These are phyloP conservation scores for Diaporthe sp. DNA, from an alignment of 2,329 filamentous ascomycete genomes.

Conservation along the genomic window DNA sequence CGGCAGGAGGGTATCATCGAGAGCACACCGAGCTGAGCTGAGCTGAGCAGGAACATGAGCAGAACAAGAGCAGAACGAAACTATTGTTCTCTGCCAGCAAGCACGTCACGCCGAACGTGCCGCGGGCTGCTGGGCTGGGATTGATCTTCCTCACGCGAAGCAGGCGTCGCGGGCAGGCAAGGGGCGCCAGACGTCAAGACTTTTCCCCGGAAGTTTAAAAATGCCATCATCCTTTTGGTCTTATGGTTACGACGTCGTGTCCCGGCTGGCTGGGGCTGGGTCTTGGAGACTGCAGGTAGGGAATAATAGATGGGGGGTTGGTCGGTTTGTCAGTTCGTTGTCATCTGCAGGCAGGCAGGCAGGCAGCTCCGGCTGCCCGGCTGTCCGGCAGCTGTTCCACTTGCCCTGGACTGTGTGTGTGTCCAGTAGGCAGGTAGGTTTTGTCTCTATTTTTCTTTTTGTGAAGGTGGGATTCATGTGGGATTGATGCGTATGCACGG, in stretches of 20 bases:
- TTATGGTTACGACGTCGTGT: slow-evolving; percentile 8
- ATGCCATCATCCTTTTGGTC: background rate
- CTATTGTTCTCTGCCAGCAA: too few species aligned
- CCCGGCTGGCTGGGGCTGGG: slow-evolving; percentile 7
- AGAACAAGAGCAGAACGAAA: too few species aligned
- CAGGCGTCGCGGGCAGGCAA: background rate
- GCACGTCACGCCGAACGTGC: too few species aligned
- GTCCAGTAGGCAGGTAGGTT: background rate
- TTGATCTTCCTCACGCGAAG: too few species aligned
- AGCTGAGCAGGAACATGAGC: too few species aligned
- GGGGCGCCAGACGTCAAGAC: background rate
- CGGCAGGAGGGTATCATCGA: background rate
- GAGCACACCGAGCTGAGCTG: background rate
- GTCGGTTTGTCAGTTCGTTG: slow-evolving; percentile 4
- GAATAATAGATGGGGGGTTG: too few species aligned
- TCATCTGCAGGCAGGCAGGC: slow-evolving; percentile 19
- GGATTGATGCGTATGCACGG: background rate
- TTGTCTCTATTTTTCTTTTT: background rate
- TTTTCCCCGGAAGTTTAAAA: slow-evolving; percentile 7
- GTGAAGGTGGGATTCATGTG: background rate
- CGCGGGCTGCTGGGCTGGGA: too few species aligned
- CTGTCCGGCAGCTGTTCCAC: background rate
- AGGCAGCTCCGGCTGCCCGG: background rate
- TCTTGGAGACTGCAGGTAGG: too few species aligned
- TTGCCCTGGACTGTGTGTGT: background rate